Evolutionary conservation across 2,329 filamentous ascomycete species (phyloP).

Genomic region (Alternaria triticina): DNA sequence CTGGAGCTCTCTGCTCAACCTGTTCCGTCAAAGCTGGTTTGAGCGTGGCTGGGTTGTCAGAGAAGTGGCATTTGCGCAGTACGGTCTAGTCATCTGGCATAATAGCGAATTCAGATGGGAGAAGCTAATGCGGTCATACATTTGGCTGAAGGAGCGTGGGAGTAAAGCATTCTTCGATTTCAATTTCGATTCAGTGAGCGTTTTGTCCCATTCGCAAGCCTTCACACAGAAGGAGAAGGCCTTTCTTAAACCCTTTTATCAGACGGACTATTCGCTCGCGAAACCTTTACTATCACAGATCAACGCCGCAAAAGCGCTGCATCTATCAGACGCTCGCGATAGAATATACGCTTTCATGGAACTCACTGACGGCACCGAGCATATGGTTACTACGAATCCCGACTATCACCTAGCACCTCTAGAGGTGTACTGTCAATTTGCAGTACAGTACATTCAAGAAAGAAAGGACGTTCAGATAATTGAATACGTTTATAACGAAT

Average conservation of each 20-base stretch:
- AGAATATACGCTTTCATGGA: neutral
- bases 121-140: neutral
- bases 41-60: conserved; percentile 17
- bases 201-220: neutral
- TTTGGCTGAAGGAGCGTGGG: neutral
- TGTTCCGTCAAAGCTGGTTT: conserved; percentile 9
- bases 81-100: neutral
- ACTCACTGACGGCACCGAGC: too few species aligned
- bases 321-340: neutral
- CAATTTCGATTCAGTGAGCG: too few species aligned
- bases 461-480: neutral
- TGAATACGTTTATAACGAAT: neutral
- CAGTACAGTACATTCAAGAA: neutral
- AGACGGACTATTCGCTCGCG: too few species aligned
- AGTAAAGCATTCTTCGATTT: too few species aligned
- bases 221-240: neutral
- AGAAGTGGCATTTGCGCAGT: conserved; percentile 11
- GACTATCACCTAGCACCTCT: too few species aligned
- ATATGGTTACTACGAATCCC: too few species aligned
- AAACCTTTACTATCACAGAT: too few species aligned
- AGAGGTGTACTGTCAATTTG: neutral
- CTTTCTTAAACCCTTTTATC: too few species aligned
- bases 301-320: too few species aligned
- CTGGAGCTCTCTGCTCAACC: conserved; percentile 4
- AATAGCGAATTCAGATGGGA: neutral